Percentiles rank a stretch among this genome's conserved stretches.
These are phyloP conservation scores for Chlorella variabilis DNA, from an alignment of 163 green algal genomes.

Conservation along the genomic window DNA sequence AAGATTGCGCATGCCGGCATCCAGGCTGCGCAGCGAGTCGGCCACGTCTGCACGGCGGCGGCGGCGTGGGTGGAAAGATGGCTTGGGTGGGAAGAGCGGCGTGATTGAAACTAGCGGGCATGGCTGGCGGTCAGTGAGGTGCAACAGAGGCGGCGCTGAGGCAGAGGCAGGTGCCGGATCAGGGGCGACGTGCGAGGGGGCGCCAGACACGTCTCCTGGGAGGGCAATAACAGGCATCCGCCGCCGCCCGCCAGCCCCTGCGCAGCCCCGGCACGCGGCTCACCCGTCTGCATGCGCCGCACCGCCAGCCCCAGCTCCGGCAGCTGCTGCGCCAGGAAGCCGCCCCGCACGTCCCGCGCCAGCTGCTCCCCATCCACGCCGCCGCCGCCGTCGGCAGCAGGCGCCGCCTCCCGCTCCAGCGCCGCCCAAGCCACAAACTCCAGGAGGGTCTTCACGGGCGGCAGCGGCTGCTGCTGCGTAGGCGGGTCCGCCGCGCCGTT, in stretches of 20 bases:
- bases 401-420: conserved; percentile 16
- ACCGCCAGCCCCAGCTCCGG: conserved; percentile 37
- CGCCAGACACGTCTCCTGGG: too few relatives aligned
- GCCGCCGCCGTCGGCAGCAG: neutral
- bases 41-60: conserved; percentile 33
- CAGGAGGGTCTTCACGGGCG: conserved; percentile 47
- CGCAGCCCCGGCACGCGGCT: neutral
- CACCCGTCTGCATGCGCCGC: conserved; percentile 49
- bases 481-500: neutral
- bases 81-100: too few relatives aligned
- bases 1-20: conserved; percentile 31
- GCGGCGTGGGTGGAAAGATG: neutral
- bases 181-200: too few relatives aligned
- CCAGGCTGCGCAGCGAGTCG: conserved; percentile 35
- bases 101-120: too few relatives aligned
- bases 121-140: too few relatives aligned
- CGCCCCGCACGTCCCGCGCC: neutral
- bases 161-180: too few relatives aligned
- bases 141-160: too few relatives aligned
- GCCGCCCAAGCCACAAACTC: conserved; percentile 64
- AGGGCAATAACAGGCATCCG: neutral
- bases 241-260: neutral
- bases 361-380: neutral
- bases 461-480: neutral
- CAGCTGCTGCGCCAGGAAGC: conserved; percentile 45